Conservation (phyloP, 345 rosid genomes). For the Brassica napus region Da-Ae NC_063446.1:17450001-17450500, state of each 20-base stretch:
- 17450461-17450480: conserved; percentile 33
- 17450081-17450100: conserved; percentile 4
- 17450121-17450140: neutral
- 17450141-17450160: neutral
- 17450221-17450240: conserved; percentile 35
- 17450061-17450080: conserved; percentile 81
- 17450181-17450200: neutral
- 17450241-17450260: conserved; percentile 41
- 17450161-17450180: neutral
- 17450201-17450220: conserved; percentile 12
- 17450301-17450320: conserved; percentile 22
- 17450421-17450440: neutral
- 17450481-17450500: conserved; percentile 33
- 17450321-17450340: conserved; percentile 39
- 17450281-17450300: conserved; percentile 11
- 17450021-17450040: conserved; percentile 65
- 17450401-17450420: conserved; percentile 18
- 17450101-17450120: neutral
- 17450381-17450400: conserved; percentile 33
- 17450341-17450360: conserved; percentile 37
- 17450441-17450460: neutral
- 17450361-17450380: conserved; percentile 39
- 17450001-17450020: conserved; percentile 74
- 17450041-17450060: conserved; percentile 80
- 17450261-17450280: conserved; percentile 20